A percentile compares a stretch with the other conserved stretches of the same genome.
Evolutionary conservation across 75 land plant genomes (phyloP).

Genomic region (Azolla pinnata): DNA sequence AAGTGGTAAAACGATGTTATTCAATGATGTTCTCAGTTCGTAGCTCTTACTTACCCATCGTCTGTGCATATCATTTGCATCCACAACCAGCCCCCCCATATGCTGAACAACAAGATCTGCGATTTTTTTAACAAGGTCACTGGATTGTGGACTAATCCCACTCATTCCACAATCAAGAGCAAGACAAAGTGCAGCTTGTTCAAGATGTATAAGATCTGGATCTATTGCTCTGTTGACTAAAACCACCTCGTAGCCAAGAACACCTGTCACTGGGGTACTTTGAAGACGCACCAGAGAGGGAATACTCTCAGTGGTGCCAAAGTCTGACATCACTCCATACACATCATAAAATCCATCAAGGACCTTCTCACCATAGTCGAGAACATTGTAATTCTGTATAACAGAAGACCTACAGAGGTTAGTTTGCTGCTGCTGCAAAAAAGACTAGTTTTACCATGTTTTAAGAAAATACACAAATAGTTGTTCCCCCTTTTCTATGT

Average conservation of each 20-base stretch:
- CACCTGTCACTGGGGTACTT: slow-evolving; percentile 33
- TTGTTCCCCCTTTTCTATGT: no score
- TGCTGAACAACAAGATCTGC: slow-evolving; percentile 58
- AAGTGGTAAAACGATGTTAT: slow-evolving; percentile 58
- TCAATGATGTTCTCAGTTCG: slow-evolving; percentile 32
- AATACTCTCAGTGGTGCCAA: slow-evolving; percentile 30
- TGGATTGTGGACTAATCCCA: slow-evolving; percentile 19
- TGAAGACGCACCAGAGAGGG: slow-evolving; percentile 65
- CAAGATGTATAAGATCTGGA: slow-evolving; percentile 46
- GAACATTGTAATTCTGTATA: slow-evolving; percentile 57
- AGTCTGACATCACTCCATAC: slow-evolving; percentile 43
- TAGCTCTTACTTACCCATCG: slow-evolving; percentile 45
- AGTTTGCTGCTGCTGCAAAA: background rate
- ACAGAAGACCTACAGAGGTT: background rate
- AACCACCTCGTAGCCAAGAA: slow-evolving; percentile 49
- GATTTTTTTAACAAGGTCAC: slow-evolving; percentile 51
- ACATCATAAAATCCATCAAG: slow-evolving; percentile 84
- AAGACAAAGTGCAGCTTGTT: slow-evolving; percentile 28
- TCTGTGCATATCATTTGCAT: slow-evolving; percentile 51
- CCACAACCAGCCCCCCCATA: slow-evolving; percentile 73
- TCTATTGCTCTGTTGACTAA: slow-evolving; percentile 53
- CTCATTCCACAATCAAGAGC: slow-evolving; percentile 19
- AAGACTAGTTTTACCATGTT: background rate
- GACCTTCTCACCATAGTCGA: slow-evolving; percentile 63
- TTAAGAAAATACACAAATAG: no score